phyloP scores from a whole-genome alignment of 768 basidiomycete genomes.

The Rhodotorula kratochvilovae region DNA sequence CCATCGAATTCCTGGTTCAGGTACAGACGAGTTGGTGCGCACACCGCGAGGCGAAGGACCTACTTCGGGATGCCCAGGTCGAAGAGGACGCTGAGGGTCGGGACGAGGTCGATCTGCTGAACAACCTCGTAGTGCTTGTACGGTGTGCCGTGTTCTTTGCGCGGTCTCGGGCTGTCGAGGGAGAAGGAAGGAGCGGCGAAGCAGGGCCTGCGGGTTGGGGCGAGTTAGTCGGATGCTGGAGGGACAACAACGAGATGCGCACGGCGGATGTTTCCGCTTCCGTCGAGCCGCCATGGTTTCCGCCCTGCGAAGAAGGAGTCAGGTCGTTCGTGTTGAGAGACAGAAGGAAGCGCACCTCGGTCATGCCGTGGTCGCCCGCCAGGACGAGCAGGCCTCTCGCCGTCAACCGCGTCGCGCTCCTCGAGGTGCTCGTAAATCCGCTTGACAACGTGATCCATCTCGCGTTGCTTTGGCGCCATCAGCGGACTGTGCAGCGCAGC shows the following conservation, averaged over 20 bases:
- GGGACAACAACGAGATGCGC: slow-evolving; percentile 59
- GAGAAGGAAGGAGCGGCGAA: slow-evolving; percentile 7
- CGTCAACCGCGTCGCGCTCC: slow-evolving; percentile 47
- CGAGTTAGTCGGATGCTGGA: slow-evolving; percentile 43
- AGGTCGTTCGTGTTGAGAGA: neutral
- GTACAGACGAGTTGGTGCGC: neutral
- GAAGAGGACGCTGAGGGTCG: slow-evolving; percentile 78
- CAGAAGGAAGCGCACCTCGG: slow-evolving; percentile 50
- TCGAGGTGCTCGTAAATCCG: slow-evolving; percentile 62
- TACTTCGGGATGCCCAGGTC: slow-evolving; percentile 74
- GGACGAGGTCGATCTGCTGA: slow-evolving; percentile 90
- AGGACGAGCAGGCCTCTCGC: slow-evolving; percentile 72
- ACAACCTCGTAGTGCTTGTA: slow-evolving; percentile 53
- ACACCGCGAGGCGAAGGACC: neutral
- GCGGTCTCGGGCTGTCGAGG: accelerated
- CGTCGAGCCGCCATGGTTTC: slow-evolving; percentile 91
- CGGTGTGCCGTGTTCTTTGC: neutral
- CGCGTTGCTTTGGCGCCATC: slow-evolving; percentile 75
- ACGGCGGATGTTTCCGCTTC: slow-evolving; percentile 74
- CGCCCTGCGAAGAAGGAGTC: slow-evolving; percentile 48
- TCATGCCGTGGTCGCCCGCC: slow-evolving; percentile 95
- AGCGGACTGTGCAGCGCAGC: slow-evolving; percentile 61
- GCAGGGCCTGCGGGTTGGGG: slow-evolving; percentile 45
- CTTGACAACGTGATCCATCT: slow-evolving; percentile 76
- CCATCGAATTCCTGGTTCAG: slow-evolving; percentile 46